Evolutionary conservation across 1,139 yeast genomes (phyloP).

Genomic region (Suhomyces maxii): DNA sequence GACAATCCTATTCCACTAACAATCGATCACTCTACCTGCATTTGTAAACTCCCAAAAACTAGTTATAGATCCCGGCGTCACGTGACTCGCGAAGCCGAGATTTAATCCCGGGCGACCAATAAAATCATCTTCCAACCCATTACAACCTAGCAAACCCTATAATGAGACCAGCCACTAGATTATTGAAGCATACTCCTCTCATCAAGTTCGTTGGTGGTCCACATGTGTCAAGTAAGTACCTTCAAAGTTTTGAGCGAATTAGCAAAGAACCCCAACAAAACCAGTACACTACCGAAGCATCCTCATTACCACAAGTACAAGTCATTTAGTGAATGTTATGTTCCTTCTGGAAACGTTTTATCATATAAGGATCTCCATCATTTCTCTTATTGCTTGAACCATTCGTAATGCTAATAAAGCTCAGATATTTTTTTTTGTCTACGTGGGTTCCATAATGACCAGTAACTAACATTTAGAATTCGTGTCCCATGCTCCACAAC

Average conservation of each 20-base stretch:
- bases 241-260: background rate
- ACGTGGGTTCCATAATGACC: background rate
- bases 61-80: conserved; percentile 1
- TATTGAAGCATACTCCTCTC: conserved; percentile 50
- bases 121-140: background rate
- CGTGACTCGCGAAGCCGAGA: conserved; percentile 1
- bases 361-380: no score
- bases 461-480: conserved; percentile 27
- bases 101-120: conserved; percentile 4
- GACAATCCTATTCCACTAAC: no score
- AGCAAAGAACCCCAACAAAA: background rate
- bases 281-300: background rate
- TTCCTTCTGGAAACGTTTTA: no score
- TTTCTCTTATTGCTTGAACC: no score
- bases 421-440: no score
- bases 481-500: conserved; percentile 26
- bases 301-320: no score
- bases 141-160: conserved; percentile 4
- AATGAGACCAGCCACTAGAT: conserved; percentile 33
- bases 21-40: background rate
- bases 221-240: conserved; percentile 44
- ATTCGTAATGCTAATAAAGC: no score
- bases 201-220: conserved; percentile 66
- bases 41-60: background rate
- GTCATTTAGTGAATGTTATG: no score